Evolutionary conservation across 208 protist species (phyloP), one percentile per base, ranked within the genome.

Genomic region (Acanthamoeba triangularis): DNA sequence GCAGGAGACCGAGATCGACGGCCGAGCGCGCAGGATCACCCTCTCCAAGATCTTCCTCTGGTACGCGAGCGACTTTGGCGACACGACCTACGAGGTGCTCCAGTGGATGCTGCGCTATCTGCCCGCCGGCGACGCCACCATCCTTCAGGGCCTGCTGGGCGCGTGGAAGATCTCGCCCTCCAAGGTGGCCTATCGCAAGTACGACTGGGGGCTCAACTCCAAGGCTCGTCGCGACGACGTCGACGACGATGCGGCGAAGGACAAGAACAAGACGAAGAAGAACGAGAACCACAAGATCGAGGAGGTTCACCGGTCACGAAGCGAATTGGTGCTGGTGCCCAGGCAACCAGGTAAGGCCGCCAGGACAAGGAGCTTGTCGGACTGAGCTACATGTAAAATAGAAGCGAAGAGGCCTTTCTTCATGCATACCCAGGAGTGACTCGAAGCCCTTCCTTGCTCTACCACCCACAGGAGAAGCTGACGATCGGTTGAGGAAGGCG

Each of bases 41-140:
- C 23, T 82, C 13, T 30, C 74, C 13, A 82, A 82, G n/a, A 20
- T 82, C 33, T 82, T 82, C 74, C 37, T 35, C 33, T 82, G 74
- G 30, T 82, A 82, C 33, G 37, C 13, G 44, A 82, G 6, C 30
- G 74, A 82, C 74, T 82, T 82, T 49, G 74, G 74, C n/a, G 74
- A 82, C 14, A 82, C 74, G 18, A 82, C 33, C 74, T 84, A 54
- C 25, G 74, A 84, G 20, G 74, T 84, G 18, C 35, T 84, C 28
- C 23, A 84, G 44, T 84, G 74, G 74, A 33, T 52, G 18, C 44
- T 84, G 16, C 74, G 44, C 14, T 44, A 84, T 14, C 74, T 84
- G 8, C 63, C 65, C 30, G 30, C 65, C 65, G 65, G 65, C 10
- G 7, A 28, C 28, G 65, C 65, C 30, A 74, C 65, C 8, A 7